Evolutionary conservation across 1,284 basidiomycete species (phyloP).

Genomic region (Cutaneotrichosporon sp.): DNA sequence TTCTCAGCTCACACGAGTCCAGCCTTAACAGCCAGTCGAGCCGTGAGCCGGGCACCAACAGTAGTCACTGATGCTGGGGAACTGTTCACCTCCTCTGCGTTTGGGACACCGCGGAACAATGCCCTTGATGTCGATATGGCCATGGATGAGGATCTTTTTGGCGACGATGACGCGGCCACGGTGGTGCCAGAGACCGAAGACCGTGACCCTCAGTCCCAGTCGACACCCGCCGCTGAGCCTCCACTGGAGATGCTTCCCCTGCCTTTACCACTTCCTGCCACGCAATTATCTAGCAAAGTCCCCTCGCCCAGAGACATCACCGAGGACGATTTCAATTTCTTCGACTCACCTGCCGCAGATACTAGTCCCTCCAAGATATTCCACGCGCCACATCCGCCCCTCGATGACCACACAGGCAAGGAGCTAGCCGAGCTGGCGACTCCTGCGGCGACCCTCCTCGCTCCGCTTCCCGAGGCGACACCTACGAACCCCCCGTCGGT

Average conservation of each 20-base stretch:
- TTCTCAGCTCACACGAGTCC: constrained; percentile 30
- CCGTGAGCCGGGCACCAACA: background rate
- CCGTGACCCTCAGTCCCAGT: background rate
- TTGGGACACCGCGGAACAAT: constrained; percentile 6
- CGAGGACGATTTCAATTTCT: constrained; percentile 46
- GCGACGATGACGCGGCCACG: constrained; percentile 4
- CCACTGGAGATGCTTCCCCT: background rate
- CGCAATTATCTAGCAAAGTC: background rate
- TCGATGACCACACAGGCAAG: constrained; percentile 3
- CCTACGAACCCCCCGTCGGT: background rate
- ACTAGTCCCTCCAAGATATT: constrained; percentile 5
- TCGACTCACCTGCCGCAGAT: constrained; percentile 37
- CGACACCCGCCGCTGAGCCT: background rate
- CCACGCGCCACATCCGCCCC: background rate
- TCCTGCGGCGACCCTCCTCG: background rate
- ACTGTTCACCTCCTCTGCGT: constrained; percentile 6
- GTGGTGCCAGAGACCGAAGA: background rate
- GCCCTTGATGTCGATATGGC: constrained; percentile 10
- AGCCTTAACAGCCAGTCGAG: constrained; percentile 2
- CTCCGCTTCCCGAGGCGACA: background rate
- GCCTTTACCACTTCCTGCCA: background rate
- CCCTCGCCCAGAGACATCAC: constrained; percentile 21
- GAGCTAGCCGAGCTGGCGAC: background rate
- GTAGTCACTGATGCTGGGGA: constrained; percentile 2
- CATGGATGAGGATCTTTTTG: constrained; percentile 24